Evolutionary conservation across 257 asterid species (phyloP), one percentile per base, ranked within the genome.

Genomic region (Solanum dulcamara): DNA sequence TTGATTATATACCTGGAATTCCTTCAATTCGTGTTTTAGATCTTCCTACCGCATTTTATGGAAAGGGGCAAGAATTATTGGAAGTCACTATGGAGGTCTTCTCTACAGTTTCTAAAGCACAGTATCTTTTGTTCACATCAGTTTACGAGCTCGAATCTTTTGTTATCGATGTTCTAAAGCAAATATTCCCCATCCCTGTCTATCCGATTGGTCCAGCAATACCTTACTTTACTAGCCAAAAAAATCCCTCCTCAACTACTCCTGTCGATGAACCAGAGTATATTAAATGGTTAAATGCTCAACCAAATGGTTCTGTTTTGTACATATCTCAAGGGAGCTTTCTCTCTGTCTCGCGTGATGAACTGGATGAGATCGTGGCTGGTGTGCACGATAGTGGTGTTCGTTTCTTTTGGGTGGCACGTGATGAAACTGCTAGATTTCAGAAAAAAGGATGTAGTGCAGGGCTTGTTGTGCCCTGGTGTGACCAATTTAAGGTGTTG

Each of bases 321-420:
- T 94, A 91, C 89, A 55, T 93, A 22, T 92, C 98, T 13, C 88
- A 90, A 4, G 97, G 97, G 10, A 94, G 97, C 57, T 93, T 84
- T 75, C 81, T 93, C 1, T 86, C 92, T 1, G 91, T 85, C 22
- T 86, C 97, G 2, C 37, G 37, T 10, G 85, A 88, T 38, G 95
- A 93, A 37, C 66, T 87, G 90, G 93, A 92, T 26, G 95, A 93
- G 53, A 88, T 93, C 10, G 86, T 88, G 0, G 85, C 85, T 0
- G 96, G 96, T 6, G 81, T 93, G 42, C 81, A 20, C 0, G 53
- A 2, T 3, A 91, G 95, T 20, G 91, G 94, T 1, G 89, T 92
- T 15, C 84, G 92, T 37, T 94, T 91, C 81, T 74, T 92, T 86
- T 92, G 94, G 96, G 95, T 89, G 42, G 85, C 90, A 0, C 90